These are phyloP conservation scores for Geranomyces variabilis DNA, from an alignment of 192 early-diverging fungal species.

Conservation along the genomic window DNA sequence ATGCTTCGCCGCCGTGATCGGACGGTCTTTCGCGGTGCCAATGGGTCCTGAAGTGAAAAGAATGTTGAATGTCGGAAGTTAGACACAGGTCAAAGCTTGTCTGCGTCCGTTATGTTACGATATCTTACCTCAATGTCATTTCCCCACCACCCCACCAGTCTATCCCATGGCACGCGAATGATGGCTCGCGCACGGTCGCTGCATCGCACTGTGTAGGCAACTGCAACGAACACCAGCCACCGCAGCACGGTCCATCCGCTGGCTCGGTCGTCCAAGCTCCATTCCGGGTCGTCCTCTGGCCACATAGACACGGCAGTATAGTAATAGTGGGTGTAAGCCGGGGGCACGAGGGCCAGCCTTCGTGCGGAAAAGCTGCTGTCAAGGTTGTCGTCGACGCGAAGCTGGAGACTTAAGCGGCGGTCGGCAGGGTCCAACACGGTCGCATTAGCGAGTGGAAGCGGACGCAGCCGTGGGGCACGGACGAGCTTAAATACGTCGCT, in stretches of 20 bases:
- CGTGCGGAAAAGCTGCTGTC: neutral
- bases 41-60: conserved; percentile 16
- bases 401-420: conserved; percentile 15
- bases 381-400: conserved; percentile 16
- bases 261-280: neutral
- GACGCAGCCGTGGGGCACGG: conserved; percentile 13
- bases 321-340: neutral
- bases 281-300: conserved; percentile 40
- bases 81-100: neutral
- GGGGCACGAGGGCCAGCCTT: neutral
- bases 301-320: conserved; percentile 36
- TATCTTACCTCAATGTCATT: conserved; percentile 31
- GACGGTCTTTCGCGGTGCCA: conserved; percentile 19
- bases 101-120: neutral
- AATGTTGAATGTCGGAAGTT: neutral
- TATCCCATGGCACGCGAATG: neutral
- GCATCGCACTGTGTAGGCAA: neutral
- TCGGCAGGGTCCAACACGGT: conserved; percentile 16
- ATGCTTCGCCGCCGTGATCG: conserved; percentile 34
- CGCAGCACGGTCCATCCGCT: neutral
- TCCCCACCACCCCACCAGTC: conserved; percentile 20
- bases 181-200: neutral
- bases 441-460: conserved; percentile 21
- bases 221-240: conserved; percentile 2
- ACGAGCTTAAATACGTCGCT: conserved; percentile 30